Base-by-base conservation (phyloP, 164 flowering plant genomes). In the Piper betle region DNA sequence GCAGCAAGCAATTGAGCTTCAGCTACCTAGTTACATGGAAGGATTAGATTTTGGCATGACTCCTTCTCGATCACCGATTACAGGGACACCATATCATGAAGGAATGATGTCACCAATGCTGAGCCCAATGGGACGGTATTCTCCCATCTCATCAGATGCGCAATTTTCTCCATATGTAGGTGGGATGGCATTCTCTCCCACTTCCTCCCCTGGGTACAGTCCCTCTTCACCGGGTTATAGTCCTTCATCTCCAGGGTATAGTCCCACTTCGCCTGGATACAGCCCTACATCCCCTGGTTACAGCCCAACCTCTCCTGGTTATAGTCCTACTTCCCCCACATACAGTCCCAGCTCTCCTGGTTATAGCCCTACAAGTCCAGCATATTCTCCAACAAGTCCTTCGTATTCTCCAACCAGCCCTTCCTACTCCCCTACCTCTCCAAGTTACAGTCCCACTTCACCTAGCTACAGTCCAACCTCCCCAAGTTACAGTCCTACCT, bases 1-100 rank as follows among this genome's bases (percentile, higher is more conserved):
- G n/a, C n/a, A n/a, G n/a, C 90, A 90, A 69, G 97, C 99, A 33
- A 90, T 93, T 73, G 96, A 93, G 60, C 86, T 93, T 40, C 90
- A 87, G 73, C 84, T 93, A 2, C 99, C 98, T 52, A 93, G 99
- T 71, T 93, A 88, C 61, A 84, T 86, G 87, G 97, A 93, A 57
- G 94, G 96, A 19, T 71, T 89, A 38, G 99, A 90, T 43, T 90
- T 83, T 69, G 96, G 97, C 63, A 86, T 83, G 87, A 88, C 97
- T 0, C 97, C 99, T 60, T 82, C 80, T 48, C 86, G 92, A 18
- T 92, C 98, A 1, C 97, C 97, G 19, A 71, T 84, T 4, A 65
- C 86, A 0, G 90, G 89, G 20, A 93, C 98, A 46, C 99, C 96
- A 37, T 90, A 79, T 69, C 90, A 85, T 53, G 99, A 90, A 37